Conservation (phyloP, 1,284 basidiomycete species). For the Serendipita sp. region DNA sequence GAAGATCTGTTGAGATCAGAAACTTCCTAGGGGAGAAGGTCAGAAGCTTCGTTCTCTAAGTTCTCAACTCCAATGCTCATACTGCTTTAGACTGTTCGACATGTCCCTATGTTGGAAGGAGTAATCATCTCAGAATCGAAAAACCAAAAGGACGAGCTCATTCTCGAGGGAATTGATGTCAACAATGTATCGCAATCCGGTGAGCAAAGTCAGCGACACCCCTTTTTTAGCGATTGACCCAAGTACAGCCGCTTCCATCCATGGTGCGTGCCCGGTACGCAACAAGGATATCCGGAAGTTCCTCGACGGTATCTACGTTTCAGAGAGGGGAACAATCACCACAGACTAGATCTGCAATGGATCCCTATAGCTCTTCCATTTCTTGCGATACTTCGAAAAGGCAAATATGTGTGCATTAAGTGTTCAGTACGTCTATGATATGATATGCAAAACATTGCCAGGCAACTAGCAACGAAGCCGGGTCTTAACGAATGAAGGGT, state of each 20-base stretch:
- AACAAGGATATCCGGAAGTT: conserved; percentile 96
- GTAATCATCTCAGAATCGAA: conserved; percentile 83
- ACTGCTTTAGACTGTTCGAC: conserved; percentile 60
- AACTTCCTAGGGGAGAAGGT: conserved; percentile 98
- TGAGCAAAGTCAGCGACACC: conserved; percentile 21
- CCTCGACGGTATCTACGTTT: conserved; percentile 67
- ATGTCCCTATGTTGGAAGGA: conserved; percentile 86
- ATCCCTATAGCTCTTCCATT: background rate
- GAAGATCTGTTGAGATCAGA: conserved; percentile 80
- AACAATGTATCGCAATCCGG: conserved; percentile 92
- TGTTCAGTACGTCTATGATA: conserved; percentile 14
- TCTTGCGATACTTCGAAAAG: conserved; percentile 4
- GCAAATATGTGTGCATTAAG: conserved; percentile 6
- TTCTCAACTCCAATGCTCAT: background rate
- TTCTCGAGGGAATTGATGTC: conserved; percentile 87
- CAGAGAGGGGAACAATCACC: conserved; percentile 58
- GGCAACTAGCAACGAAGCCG: background rate
- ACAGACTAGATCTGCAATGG: conserved; percentile 26
- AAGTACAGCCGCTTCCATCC: conserved; percentile 74
- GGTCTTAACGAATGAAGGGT: conserved; percentile 43
- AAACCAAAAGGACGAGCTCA: conserved; percentile 91
- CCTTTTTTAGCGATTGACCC: conserved; percentile 8
- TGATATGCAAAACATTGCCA: conserved; percentile 13
- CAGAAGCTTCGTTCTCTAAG: background rate
- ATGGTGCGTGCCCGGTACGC: conserved; percentile 85